Evolutionary conservation across 345 rosid species (phyloP), one percentile per base, ranked within the genome.

Genomic region (Stellera chamaejasme): DNA sequence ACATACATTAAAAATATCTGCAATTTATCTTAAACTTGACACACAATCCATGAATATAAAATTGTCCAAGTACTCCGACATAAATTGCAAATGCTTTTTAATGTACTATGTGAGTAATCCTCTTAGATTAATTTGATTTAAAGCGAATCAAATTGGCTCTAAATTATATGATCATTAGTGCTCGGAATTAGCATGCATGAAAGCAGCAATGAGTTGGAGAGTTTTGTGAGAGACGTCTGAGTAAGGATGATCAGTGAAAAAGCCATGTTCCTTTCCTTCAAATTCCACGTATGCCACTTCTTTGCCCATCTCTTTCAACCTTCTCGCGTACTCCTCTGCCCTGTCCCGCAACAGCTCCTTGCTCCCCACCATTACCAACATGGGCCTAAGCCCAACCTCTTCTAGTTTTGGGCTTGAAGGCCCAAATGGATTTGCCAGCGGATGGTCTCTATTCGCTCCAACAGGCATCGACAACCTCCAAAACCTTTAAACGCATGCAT

Each of bases 391-490:
- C 5, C 10, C 62, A 26, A 72, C 53, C 2, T 53, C 8, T 56
- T 87, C 74, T 0, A 86, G 77, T 49, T 66, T 69, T 44, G 71
- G 77, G 72, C 88, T 87, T 27, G 3, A 50, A 0, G 87, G 84
- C 58, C 93, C 97, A 47, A 87, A 84, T 25, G 97, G 97, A 67
- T 90, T 90, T 13, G 81, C 89, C 52, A 77, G 65, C 39, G 78
- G 87, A 63, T 85, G 89, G 72, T 87, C 97, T 57, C 94, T 80
- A 43, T 60, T 70, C 72, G 72, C 91, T 50, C 83, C 91, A 25
- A 28, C 15, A 1, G 97, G 96, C 62, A 90, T 41, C 13, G 91
- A 77, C 23, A 90, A 65, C 77, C 94, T 87, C 97, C 97, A 90
- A 70, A 90, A 87, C 58, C 97, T 90, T 64, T 41, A 53, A 1